These are phyloP conservation scores for Trichoderma cornu-damae DNA, from an alignment of 2,329 filamentous ascomycete genomes.

Conservation along the genomic window DNA sequence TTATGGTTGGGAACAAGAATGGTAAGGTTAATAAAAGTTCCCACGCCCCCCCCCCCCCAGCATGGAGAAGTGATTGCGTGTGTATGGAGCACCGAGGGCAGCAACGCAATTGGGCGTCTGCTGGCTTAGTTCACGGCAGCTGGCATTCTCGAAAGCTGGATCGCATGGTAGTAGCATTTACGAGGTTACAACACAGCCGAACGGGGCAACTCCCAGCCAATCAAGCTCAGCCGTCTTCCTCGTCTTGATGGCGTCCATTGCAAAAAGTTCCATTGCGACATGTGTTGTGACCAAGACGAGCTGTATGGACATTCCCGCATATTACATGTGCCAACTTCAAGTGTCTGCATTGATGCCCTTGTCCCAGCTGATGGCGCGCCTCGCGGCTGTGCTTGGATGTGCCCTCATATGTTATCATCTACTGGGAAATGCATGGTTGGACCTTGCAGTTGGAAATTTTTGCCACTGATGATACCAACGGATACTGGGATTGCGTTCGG, in stretches of 20 bases:
- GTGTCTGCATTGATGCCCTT: background rate
- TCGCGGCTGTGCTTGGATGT: background rate
- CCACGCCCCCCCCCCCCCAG: background rate
- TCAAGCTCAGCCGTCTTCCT: background rate
- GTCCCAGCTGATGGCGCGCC: background rate
- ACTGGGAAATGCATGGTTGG: background rate
- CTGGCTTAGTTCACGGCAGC: background rate
- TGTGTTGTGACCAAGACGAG: background rate
- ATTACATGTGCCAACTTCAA: background rate
- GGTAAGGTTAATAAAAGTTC: background rate
- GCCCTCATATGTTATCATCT: background rate
- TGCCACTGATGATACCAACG: background rate
- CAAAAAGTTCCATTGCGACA: background rate
- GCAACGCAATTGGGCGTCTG: background rate
- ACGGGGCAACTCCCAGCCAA: background rate
- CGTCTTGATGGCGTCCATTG: background rate
- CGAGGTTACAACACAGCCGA: background rate
- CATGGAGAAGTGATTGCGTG: background rate
- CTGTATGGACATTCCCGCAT: background rate
- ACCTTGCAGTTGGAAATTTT: background rate
- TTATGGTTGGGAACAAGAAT: constrained; percentile 8
- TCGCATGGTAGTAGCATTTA: background rate
- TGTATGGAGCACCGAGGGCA: background rate
- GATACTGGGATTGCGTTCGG: background rate
- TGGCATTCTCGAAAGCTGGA: background rate